Evolutionary conservation across 352 stramenopile species (phyloP).

Genomic region (Achlya hypogyna): DNA sequence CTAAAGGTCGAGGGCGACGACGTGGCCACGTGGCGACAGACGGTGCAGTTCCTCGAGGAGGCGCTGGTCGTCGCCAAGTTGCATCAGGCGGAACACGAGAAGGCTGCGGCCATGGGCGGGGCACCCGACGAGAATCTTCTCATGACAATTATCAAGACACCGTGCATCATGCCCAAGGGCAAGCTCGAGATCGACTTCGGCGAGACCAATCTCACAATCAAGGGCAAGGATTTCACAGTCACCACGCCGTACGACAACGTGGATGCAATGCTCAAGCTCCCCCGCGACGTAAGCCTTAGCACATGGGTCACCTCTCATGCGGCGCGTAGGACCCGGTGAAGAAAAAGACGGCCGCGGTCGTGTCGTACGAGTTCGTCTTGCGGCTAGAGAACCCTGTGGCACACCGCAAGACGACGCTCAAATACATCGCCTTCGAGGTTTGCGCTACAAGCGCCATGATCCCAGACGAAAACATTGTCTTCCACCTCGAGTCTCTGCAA

Average conservation of each 20-base stretch:
- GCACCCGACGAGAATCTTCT: neutral
- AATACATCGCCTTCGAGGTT: constrained; percentile 12
- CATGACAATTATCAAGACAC: constrained; percentile 5
- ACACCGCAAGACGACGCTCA: neutral
- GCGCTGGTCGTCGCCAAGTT: constrained; percentile 6
- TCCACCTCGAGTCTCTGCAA: neutral
- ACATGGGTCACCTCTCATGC: neutral
- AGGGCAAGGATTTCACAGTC: constrained; percentile 15
- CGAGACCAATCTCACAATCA: constrained; percentile 6
- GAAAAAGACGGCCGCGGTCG: neutral
- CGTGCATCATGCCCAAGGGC: constrained; percentile 9
- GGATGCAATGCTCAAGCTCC: constrained; percentile 16
- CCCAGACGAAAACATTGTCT: neutral
- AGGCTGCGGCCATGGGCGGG: constrained; percentile 1
- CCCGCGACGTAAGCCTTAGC: neutral
- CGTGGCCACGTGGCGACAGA: neutral
- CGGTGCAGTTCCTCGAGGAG: constrained; percentile 8
- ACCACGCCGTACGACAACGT: constrained; percentile 13
- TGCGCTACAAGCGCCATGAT: neutral
- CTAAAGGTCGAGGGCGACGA: neutral
- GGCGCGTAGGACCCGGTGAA: neutral
- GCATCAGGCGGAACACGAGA: neutral
- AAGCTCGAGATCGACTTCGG: constrained; percentile 20
- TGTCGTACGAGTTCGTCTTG: constrained; percentile 14
- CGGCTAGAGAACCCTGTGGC: constrained; percentile 3